Conservation (phyloP, 164 flowering plant genomes). For the Paratinospora sagittata region DNA sequence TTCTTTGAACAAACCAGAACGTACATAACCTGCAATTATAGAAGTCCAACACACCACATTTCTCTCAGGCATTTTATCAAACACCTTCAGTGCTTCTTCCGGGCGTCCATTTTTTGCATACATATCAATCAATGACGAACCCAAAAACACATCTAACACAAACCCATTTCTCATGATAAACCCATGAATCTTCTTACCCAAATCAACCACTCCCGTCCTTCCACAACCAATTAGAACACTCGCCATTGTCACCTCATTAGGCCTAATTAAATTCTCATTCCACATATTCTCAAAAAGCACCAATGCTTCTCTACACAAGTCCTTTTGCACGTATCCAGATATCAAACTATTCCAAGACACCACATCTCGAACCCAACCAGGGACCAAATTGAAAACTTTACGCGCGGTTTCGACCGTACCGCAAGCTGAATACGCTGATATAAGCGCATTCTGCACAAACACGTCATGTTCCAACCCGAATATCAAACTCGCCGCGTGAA, state of each 20-base stretch:
- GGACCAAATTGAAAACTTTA: constrained; percentile 21
- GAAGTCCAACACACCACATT: constrained; percentile 33
- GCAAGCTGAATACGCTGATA: constrained; percentile 21
- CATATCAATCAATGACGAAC: constrained; percentile 26
- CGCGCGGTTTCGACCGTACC: constrained; percentile 17
- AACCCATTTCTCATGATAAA: constrained; percentile 18
- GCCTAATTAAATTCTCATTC: constrained; percentile 6
- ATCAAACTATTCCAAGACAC: constrained; percentile 35
- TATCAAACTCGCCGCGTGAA: constrained; percentile 18
- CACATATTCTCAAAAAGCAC: constrained; percentile 20
- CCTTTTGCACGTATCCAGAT: constrained; percentile 24
- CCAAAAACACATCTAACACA: constrained; percentile 19
- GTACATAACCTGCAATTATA: constrained; percentile 27
- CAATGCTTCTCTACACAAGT: constrained; percentile 15
- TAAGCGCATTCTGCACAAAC: constrained; percentile 29
- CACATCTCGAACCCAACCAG: constrained; percentile 19
- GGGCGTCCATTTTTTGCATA: constrained; percentile 25
- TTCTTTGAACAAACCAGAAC: constrained; percentile 20
- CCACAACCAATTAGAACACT: constrained; percentile 28
- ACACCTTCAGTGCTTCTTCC: constrained; percentile 20
- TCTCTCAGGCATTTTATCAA: constrained; percentile 20
- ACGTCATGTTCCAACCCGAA: constrained; percentile 25
- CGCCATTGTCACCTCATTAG: constrained; percentile 22
- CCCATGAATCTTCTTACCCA: constrained; percentile 27
- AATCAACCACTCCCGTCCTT: constrained; percentile 12